Evolutionary conservation across 179 eudicot genomes (phyloP), one percentile per base, ranked within the genome.

Genomic region (Camellia oleifera): DNA sequence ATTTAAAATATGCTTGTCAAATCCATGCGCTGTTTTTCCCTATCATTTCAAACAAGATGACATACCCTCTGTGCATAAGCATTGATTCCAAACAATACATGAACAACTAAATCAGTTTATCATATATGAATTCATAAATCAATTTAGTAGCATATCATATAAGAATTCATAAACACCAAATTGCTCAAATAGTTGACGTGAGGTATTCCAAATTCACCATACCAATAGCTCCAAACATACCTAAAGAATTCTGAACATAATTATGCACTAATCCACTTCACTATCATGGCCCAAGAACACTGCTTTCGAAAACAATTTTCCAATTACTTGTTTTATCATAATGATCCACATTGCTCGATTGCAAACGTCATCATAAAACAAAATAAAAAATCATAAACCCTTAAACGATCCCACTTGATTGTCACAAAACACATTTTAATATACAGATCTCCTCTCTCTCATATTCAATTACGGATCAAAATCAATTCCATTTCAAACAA

Each of bases 391-490:
- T 62, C 45, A 10, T 76, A 76, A 26, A 74, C 58, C 44, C 69
- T 62, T 65, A 2, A 32, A 32, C 23, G 5, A 67, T 50, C 11
- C 32, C 42, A n/a, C 65, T 53, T 32, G 48, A 42, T 44, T 14
- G 0, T 50, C 9, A 23, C 64, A 67, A 18, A 67, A 77, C 64
- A 26, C 56, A 64, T 32, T 52, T 66, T 64, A 10, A 53, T 15
- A 77, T 32, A 42, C 9, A 77, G 73, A 77, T 17, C 17, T 76
- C 14, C 40, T 26, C 23, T 61, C 10, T 60, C 79, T 15, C 61
- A 23, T 20, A 45, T 11, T 52, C 58, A 65, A 50, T 13, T 26
- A 17, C 64, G 40, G 72, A 77, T 77, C 73, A 66, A 17, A 53
- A 32, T 42, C 42, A 48, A n/a, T 9, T 40, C 15, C 26, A 67